Conservation (phyloP, 306 rosid genomes). For the Echinosophora koreensis region DNA sequence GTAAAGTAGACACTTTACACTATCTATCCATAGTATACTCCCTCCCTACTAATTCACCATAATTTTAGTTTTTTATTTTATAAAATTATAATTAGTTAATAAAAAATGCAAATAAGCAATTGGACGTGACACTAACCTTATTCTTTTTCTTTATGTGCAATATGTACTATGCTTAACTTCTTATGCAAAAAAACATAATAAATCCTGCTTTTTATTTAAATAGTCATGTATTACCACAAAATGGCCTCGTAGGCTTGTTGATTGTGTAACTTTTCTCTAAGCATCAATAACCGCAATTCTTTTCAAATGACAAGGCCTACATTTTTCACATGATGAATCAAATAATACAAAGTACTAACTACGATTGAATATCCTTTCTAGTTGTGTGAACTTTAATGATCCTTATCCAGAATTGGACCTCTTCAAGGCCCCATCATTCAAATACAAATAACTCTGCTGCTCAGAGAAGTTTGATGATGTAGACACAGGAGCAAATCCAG, state of each 20-base stretch:
- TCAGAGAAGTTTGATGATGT: slow-evolving; percentile 45
- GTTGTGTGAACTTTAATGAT: slow-evolving; percentile 11
- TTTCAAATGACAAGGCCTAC: slow-evolving; percentile 24
- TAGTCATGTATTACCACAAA: background rate
- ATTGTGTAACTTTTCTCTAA: background rate
- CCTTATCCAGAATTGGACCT: slow-evolving; percentile 43
- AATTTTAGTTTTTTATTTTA: too few relatives aligned
- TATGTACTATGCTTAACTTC: background rate
- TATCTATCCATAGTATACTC: too few relatives aligned
- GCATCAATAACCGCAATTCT: too few relatives aligned
- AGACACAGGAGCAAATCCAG: slow-evolving; percentile 61
- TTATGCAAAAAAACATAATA: background rate
- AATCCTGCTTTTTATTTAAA: background rate
- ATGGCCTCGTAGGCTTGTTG: background rate
- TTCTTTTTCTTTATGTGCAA: too few relatives aligned
- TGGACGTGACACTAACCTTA: too few relatives aligned
- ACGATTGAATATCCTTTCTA: slow-evolving; percentile 25
- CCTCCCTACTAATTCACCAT: too few relatives aligned
- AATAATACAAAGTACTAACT: slow-evolving; percentile 35
- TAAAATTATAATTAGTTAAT: too few relatives aligned
- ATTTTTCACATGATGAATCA: slow-evolving; percentile 24
- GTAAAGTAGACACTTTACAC: too few relatives aligned
- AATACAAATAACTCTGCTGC: slow-evolving; percentile 52
- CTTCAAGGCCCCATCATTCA: slow-evolving; percentile 49
- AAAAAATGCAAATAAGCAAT: too few relatives aligned